A percentile compares a stretch with the other conserved stretches of the same genome.
Evolutionary conservation across 2,329 filamentous ascomycete species (phyloP).

Genomic region (Aspergillus fructus): DNA sequence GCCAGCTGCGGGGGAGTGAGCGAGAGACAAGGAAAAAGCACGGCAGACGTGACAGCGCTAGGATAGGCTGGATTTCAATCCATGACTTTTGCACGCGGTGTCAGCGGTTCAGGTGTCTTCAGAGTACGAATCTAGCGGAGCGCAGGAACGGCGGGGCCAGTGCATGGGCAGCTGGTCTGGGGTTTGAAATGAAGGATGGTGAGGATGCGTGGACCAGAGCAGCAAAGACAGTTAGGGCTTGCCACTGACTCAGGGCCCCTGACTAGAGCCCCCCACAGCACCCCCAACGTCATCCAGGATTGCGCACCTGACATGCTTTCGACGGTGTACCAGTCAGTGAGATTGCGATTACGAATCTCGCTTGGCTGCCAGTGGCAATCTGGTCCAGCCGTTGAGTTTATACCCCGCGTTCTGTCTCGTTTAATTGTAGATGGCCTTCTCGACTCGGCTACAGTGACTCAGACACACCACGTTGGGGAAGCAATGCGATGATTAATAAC

Average conservation of each 20-base stretch:
- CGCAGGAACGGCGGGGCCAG: background rate
- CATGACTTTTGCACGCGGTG: too few species aligned
- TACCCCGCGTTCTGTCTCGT: too few species aligned
- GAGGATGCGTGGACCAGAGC: too few species aligned
- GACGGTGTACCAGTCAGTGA: too few species aligned
- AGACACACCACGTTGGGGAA: background rate
- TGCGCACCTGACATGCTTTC: too few species aligned
- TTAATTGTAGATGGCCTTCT: too few species aligned
- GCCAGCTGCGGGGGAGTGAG: background rate
- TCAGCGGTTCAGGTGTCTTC: too few species aligned
- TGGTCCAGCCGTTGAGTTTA: too few species aligned
- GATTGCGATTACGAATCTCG: too few species aligned
- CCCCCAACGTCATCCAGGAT: background rate
- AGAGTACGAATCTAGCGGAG: background rate
- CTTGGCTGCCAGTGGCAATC: too few species aligned
- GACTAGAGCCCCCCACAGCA: background rate
- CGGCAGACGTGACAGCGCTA: background rate
- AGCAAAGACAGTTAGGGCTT: background rate
- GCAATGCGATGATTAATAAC: background rate
- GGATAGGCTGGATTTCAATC: too few species aligned
- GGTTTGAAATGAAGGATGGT: conserved; percentile 2
- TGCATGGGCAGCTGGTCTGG: background rate
- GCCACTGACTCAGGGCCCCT: background rate
- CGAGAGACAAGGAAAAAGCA: background rate
- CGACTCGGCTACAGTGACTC: too few species aligned